Evolutionary conservation across 1,284 basidiomycete species (phyloP).

Genomic region (Cronartium ribicola): DNA sequence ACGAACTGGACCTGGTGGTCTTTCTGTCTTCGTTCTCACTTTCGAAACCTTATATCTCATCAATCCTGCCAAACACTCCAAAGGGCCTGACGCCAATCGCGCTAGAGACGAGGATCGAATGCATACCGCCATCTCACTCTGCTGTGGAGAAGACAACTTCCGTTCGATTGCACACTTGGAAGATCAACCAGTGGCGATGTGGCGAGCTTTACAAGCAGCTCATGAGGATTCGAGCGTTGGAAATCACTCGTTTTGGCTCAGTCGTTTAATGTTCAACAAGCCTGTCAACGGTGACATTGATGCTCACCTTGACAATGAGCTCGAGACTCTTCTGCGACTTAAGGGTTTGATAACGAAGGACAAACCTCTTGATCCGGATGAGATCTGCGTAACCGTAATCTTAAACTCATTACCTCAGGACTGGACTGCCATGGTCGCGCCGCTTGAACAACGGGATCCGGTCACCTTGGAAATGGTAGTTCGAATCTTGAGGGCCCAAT

Average conservation of each 20-base stretch:
- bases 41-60: background rate
- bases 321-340: background rate
- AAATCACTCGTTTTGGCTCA: background rate
- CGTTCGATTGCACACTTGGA: background rate
- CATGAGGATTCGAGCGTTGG: background rate
- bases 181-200: background rate
- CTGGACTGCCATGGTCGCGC: background rate
- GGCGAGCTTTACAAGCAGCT: background rate
- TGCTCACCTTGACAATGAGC: background rate
- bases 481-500: no score
- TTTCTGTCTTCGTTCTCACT: background rate
- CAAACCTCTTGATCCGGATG: background rate
- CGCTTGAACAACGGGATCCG: no score
- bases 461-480: no score
- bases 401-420: background rate
- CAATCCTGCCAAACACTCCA: background rate
- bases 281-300: background rate
- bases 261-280: background rate
- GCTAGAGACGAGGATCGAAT: background rate
- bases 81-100: no score
- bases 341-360: background rate
- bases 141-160: background rate
- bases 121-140: background rate
- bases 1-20: background rate
- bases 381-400: background rate